These are phyloP conservation scores for Beauveria sp. DNA, from an alignment of 2,329 filamentous ascomycete species.

Conservation along the genomic window DNA sequence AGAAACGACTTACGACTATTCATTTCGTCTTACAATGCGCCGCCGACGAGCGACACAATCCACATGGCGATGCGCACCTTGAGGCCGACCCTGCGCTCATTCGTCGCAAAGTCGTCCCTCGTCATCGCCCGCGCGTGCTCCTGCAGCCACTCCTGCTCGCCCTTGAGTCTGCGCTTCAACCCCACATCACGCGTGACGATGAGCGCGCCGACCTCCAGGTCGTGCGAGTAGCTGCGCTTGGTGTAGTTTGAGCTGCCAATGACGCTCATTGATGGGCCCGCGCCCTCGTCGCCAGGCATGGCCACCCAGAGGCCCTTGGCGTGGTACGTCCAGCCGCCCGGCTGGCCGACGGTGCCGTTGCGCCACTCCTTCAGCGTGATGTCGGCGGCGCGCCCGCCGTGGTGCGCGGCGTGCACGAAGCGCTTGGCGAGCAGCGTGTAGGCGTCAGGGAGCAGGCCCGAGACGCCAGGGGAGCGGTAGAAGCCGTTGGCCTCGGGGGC, in stretches of 20 bases:
- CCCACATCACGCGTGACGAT: constrained; percentile 72
- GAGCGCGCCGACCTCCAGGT: constrained; percentile 82
- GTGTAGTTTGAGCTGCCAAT: constrained; percentile 96
- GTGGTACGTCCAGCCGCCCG: constrained; percentile 92
- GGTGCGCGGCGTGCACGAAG: constrained; percentile 59
- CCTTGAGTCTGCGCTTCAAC: constrained; percentile 63
- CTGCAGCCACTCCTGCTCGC: constrained; percentile 75
- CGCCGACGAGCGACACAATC: constrained; percentile 80
- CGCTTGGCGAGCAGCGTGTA: constrained; percentile 82
- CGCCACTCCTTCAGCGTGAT: constrained; percentile 84
- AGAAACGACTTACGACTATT: too few species aligned
- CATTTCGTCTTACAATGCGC: constrained; percentile 56
- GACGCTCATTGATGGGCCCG: constrained; percentile 67
- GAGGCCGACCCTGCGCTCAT: constrained; percentile 76
- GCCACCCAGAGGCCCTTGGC: constrained; percentile 94
- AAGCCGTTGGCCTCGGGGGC: constrained; percentile 94
- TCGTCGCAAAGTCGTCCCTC: constrained; percentile 69
- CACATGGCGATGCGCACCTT: constrained; percentile 88
- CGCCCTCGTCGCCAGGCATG: constrained; percentile 47
- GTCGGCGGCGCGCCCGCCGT: constrained; percentile 38
- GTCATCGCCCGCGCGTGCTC: constrained; percentile 62
- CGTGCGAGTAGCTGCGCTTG: constrained; percentile 82
- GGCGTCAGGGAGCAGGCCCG: constrained; percentile 81
- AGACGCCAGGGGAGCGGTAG: constrained; percentile 79
- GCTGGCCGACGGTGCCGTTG: constrained; percentile 68